Base-by-base conservation (phyloP, 495 filamentous ascomycete species). In the Coniosporium apollinis region DNA sequence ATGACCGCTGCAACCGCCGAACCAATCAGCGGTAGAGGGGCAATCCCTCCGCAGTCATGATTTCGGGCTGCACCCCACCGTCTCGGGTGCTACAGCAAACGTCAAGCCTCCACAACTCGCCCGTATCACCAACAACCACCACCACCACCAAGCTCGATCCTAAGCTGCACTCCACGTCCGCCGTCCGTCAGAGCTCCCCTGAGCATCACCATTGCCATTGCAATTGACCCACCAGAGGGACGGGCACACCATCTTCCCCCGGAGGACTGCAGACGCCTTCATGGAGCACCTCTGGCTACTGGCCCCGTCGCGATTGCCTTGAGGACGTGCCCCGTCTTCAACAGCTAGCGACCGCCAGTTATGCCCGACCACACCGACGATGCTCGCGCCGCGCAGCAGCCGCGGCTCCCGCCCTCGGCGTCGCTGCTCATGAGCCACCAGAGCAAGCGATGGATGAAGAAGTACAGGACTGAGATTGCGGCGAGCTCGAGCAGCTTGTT, bases 381-480 rank as follows among this genome's bases (percentile, higher is more conserved):
- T n/a, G 29, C 28, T 32, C 20, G 28, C 17, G 28, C 28, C 26
- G 5, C 20, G n/a, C 11, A 8, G 11, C 32, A 26, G 16, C 47
- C 16, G 41, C 33, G 9, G 9, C 22, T 11, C 20, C 30, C 25
- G n/a, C 7, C 5, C 40, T n/a, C n/a, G 30, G 7, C 9, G 24
- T 20, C 28, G 30, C 43, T 46, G 22, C 45, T 36, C 24, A 42
- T 39, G 28, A 37, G 44, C 33, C 46, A 64, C 48, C 58, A 68
- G 45, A 59, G 62, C 33, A 70, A 72, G 49, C 57, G 61, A 42
- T 79, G 73, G 60, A 55, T 76, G 41, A 85, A 82, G 55, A 63
- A 64, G 42, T 82, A 86, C 55, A 67, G 79, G 28, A 82, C 78
- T n/a, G 76, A 83, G 58, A 70, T 83, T 24, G 74, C 81, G 29